Evolutionary conservation across 2,329 filamentous ascomycete species (phyloP).

Genomic region (Apiospora rasikravindrae): DNA sequence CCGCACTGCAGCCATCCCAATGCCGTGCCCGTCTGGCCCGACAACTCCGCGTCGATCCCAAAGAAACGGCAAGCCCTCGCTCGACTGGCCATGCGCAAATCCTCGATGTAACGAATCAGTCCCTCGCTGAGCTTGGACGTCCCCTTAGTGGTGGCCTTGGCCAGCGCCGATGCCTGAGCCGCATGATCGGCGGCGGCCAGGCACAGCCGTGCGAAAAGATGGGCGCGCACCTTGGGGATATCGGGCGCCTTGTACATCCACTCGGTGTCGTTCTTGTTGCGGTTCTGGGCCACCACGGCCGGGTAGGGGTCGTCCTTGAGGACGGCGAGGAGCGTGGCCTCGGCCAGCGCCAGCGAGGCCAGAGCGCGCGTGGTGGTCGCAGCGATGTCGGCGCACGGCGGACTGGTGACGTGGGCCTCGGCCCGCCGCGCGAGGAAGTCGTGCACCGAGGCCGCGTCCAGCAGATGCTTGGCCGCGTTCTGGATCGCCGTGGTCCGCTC

Average conservation of each 20-base stretch:
- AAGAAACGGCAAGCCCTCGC: constrained; percentile 91
- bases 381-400: constrained; percentile 59
- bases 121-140: constrained; percentile 64
- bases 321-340: constrained; percentile 88
- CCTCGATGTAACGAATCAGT: constrained; percentile 75
- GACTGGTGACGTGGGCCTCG: constrained; percentile 45
- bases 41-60: constrained; percentile 84
- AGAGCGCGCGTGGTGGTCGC: constrained; percentile 61
- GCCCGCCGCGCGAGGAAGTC: constrained; percentile 69
- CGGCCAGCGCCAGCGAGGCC: constrained; percentile 74
- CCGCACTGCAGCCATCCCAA: constrained; percentile 88
- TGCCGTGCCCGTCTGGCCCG: constrained; percentile 79
- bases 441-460: constrained; percentile 81
- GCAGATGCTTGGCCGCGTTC: constrained; percentile 75
- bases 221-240: constrained; percentile 85
- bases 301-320: constrained; percentile 95
- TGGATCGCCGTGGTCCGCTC: constrained; percentile 73
- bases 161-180: constrained; percentile 66
- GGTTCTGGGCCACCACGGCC: constrained; percentile 76
- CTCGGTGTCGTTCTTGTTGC: constrained; percentile 83
- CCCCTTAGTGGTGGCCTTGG: constrained; percentile 45
- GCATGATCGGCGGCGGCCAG: constrained; percentile 89
- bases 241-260: constrained; percentile 96
- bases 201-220: constrained; percentile 86
- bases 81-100: constrained; percentile 74